These are phyloP conservation scores for Taiozyma sp. DNA, from an alignment of 1,139 yeast genomes.

Conservation along the genomic window DNA sequence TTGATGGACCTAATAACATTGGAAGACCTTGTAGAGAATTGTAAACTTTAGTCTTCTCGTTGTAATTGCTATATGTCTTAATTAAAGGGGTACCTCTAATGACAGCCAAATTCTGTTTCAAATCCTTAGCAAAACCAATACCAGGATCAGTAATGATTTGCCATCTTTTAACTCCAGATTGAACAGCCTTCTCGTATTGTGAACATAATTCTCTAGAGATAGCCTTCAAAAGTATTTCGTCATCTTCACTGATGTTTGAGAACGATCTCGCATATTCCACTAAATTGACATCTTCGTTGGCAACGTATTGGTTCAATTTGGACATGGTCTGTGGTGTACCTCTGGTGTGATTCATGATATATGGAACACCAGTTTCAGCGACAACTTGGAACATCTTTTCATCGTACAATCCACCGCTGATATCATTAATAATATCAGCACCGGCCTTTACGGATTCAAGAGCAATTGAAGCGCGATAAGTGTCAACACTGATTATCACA, in stretches of 20 bases:
- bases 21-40: slow-evolving; percentile 43
- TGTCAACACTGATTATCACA: slow-evolving; percentile 70
- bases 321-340: slow-evolving; percentile 80
- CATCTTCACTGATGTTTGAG: slow-evolving; percentile 25
- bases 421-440: slow-evolving; percentile 88
- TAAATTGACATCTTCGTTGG: slow-evolving; percentile 35
- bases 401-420: slow-evolving; percentile 78
- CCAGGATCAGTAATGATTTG: slow-evolving; percentile 94
- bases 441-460: slow-evolving; percentile 63
- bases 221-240: slow-evolving; percentile 32
- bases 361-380: slow-evolving; percentile 67
- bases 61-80: slow-evolving; percentile 42
- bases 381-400: slow-evolving; percentile 58
- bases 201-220: slow-evolving; percentile 62
- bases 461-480: slow-evolving; percentile 77
- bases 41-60: slow-evolving; percentile 19
- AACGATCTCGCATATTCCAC: slow-evolving; percentile 28
- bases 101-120: slow-evolving; percentile 60
- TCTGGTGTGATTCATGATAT: slow-evolving; percentile 78
- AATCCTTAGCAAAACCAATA: slow-evolving; percentile 82
- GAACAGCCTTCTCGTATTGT: slow-evolving; percentile 52
- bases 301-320: slow-evolving; percentile 47
- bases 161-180: slow-evolving; percentile 74
- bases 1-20: slow-evolving; percentile 76
- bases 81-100: slow-evolving; percentile 53